Base-by-base conservation (phyloP, 305 asterid species). In the Fraxinus angustifolia region DNA sequence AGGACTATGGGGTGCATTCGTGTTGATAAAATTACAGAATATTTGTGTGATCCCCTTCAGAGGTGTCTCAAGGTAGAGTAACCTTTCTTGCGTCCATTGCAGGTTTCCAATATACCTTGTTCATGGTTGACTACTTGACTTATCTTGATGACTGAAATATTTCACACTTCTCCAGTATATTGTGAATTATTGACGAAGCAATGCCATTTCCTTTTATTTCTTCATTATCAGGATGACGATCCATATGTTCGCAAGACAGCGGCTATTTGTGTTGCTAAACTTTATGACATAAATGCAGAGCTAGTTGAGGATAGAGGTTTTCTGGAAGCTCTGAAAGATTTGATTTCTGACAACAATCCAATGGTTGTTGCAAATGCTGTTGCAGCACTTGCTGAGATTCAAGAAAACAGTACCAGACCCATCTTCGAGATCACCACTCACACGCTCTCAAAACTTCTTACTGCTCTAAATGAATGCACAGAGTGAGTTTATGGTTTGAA, bases 1-100 rank as follows among this genome's bases (percentile, higher is more conserved):
- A 91, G 99, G 86, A 96, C 99, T 35, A 96, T 96, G 99, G 99
- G 99, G 80, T 96, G 99, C 92, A 96, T 96, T 82, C 98, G 99
- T 36, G 98, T 94, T 70, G 99, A 96, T 88, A 96, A 96, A 89
- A 96, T 96, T 83, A 96, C 98, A 1, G 99, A 96, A 86, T 96
- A 96, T 85, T 87, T 96, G 75, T 96, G 98, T 81, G 98, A 96
- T 82, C 99, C 98, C 68, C 90, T 96, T 86, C 99, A 93, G 91
- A 90, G 97, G 78, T 96, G 98, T 82, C 98, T 96, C 82, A 96
- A 96, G 97, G 99, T 95, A 84, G 82, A 26, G 79, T 50, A 34
- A 36, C 45, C 11, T 56, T 76, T 72, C 53, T 53, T 48, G 62
- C 76, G 73, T 72, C 48, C 70, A 81, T 71, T 36, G 75, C 70